These are phyloP conservation scores for Bipolaris sorokiniana DNA, from an alignment of 2,329 filamentous ascomycete species.

Conservation along the genomic window DNA sequence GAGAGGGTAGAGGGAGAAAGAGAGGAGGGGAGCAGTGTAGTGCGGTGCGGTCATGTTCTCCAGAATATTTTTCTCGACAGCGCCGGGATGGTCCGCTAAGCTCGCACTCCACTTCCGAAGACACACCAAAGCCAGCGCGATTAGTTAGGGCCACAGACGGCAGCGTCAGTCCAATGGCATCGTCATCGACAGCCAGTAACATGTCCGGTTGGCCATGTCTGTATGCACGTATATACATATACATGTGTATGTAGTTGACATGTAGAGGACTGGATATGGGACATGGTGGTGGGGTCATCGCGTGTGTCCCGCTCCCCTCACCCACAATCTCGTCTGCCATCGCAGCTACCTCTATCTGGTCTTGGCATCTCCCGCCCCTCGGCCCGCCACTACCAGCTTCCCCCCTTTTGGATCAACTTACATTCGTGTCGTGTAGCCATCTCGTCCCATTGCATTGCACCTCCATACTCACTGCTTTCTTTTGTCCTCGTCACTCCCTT, in stretches of 20 bases:
- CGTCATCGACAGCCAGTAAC: neutral
- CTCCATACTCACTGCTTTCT: too few relatives aligned
- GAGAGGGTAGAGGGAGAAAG: neutral
- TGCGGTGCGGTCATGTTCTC: constrained; percentile 17
- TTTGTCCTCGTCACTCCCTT: constrained; percentile 1
- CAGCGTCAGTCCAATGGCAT: neutral
- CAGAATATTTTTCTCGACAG: constrained; percentile 38
- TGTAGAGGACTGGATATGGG: neutral
- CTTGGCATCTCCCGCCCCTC: neutral
- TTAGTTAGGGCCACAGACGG: constrained; percentile 11
- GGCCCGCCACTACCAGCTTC: neutral
- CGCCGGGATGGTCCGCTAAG: constrained; percentile 32
- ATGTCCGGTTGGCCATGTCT: neutral
- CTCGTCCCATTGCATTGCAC: too few relatives aligned
- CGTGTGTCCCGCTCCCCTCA: neutral
- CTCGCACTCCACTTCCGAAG: constrained; percentile 22
- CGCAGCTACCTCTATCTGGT: neutral
- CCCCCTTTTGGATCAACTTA: neutral
- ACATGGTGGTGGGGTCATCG: neutral
- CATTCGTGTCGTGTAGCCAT: neutral
- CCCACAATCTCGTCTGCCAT: neutral
- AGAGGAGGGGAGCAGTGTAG: constrained; percentile 5
- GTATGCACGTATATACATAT: neutral
- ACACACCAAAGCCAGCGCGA: constrained; percentile 5
- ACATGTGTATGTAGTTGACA: neutral